Percentiles rank a stretch among this genome's conserved stretches.
Conservation (phyloP, 768 basidiomycete species). For the Boletus rufocinnamomeus region DNA sequence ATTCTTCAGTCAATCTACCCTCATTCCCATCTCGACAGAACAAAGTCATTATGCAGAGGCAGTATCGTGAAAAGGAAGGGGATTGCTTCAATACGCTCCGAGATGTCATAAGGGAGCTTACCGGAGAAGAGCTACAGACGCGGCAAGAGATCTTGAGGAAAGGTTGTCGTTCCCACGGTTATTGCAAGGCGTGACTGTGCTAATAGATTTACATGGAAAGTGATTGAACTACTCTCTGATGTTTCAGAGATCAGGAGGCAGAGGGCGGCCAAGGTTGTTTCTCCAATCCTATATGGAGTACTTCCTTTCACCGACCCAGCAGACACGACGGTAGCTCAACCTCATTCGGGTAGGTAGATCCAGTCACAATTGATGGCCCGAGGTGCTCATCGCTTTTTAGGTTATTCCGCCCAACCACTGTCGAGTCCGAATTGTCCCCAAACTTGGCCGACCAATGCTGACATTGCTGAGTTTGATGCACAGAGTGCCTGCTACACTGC, state of each 20-base stretch:
- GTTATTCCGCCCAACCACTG: not conserved
- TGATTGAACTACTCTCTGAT: constrained; percentile 2
- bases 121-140: constrained; percentile 15
- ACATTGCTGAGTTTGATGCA: not conserved
- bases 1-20: not conserved
- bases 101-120: constrained; percentile 20
- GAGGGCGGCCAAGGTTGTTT: not conserved
- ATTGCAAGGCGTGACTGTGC: not conserved
- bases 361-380: not conserved
- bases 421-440: not conserved
- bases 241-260: not conserved
- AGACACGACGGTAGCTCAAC: not conserved
- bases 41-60: constrained; percentile 21
- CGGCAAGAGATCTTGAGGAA: constrained; percentile 26
- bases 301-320: not conserved
- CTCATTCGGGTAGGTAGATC: constrained; percentile 2
- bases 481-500: not conserved
- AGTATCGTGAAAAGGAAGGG: constrained; percentile 28
- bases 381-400: constrained; percentile 9
- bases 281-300: not conserved
- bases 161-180: constrained; percentile 15
- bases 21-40: not conserved
- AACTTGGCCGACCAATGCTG: not conserved
- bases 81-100: constrained; percentile 19
- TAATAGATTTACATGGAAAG: constrained; percentile 7